Evolutionary conservation across 805 yeast genomes (phyloP).

Genomic region (Ogataea neopini): DNA sequence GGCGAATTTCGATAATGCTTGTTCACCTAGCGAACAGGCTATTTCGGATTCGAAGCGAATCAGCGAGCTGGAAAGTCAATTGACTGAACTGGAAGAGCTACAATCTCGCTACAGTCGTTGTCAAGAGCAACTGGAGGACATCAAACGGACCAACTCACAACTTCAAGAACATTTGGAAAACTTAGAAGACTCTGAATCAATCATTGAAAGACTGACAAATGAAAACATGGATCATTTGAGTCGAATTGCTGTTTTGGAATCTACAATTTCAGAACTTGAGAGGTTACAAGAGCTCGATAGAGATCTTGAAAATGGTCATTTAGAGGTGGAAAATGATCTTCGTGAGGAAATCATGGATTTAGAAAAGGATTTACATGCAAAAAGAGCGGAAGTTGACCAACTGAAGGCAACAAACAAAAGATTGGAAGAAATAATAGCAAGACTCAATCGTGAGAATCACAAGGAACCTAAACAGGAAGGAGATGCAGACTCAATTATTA

Average conservation of each 20-base stretch:
- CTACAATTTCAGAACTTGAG: conserved; percentile 45
- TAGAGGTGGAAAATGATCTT: conserved; percentile 45
- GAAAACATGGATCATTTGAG: conserved; percentile 38
- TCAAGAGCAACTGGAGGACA: conserved; percentile 2
- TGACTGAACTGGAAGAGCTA: conserved; percentile 22
- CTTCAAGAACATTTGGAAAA: conserved; percentile 33
- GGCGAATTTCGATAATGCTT: background rate
- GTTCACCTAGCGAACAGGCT: no score
- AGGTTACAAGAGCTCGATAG: conserved; percentile 51
- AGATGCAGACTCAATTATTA: conserved; percentile 5
- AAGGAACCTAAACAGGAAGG: background rate
- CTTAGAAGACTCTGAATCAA: conserved; percentile 31
- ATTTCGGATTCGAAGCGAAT: background rate
- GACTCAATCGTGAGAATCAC: background rate
- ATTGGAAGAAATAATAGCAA: conserved; percentile 35
- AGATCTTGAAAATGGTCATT: conserved; percentile 49
- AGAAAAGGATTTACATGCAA: conserved; percentile 19
- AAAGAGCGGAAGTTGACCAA: conserved; percentile 23
- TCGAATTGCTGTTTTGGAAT: conserved; percentile 36
- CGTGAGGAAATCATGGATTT: conserved; percentile 37
- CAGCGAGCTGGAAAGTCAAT: conserved; percentile 12
- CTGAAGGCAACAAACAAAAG: conserved; percentile 28
- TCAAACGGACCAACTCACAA: conserved; percentile 22
- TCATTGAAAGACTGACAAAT: conserved; percentile 38
- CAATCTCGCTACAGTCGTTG: conserved; percentile 6